Percentiles rank a stretch among this genome's conserved stretches.
phyloP scores from a whole-genome alignment of 805 yeast genomes.

The Barnettozyma sucrosica region DNA sequence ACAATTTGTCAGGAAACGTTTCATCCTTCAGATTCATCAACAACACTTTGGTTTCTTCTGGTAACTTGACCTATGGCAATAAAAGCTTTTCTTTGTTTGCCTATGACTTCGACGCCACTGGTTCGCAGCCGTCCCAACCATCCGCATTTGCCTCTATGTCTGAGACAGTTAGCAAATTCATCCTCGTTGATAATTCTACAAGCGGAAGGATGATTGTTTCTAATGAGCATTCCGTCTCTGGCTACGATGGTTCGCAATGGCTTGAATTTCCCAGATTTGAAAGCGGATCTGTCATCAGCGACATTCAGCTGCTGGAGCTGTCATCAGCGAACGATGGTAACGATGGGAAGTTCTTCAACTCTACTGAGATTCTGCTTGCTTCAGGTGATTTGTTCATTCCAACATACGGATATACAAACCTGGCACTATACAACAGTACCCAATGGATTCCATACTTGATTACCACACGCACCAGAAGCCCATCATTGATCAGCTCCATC shows the following conservation, averaged over 20 bases:
- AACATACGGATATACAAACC: slow-evolving; percentile 49
- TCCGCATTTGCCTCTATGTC: slow-evolving; percentile 17
- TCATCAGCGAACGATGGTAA: slow-evolving; percentile 26
- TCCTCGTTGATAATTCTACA: slow-evolving; percentile 42
- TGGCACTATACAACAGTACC: slow-evolving; percentile 61
- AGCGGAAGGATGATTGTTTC: slow-evolving; percentile 37
- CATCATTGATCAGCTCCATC: slow-evolving; percentile 25
- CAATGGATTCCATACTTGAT: slow-evolving; percentile 62
- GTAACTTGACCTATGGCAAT: slow-evolving; percentile 45
- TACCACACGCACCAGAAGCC: slow-evolving; percentile 28
- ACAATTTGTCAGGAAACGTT: slow-evolving; percentile 44
- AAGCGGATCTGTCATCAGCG: slow-evolving; percentile 34
- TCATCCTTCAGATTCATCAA: slow-evolving; percentile 46
- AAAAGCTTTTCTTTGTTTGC: slow-evolving; percentile 39
- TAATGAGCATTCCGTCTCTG: slow-evolving; percentile 34
- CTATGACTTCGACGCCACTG: slow-evolving; percentile 44
- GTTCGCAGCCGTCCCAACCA: slow-evolving; percentile 21
- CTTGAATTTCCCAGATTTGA: slow-evolving; percentile 33
- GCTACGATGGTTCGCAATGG: slow-evolving; percentile 47
- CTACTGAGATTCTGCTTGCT: slow-evolving; percentile 44
- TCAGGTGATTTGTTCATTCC: slow-evolving; percentile 50
- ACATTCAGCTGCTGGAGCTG: slow-evolving; percentile 38
- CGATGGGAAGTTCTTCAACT: slow-evolving; percentile 34
- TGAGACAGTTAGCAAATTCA: slow-evolving; percentile 32
- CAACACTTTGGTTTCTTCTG: slow-evolving; percentile 39